Base-by-base conservation (phyloP, 192 early-diverging fungal species). In the Podila epigama region DNA sequence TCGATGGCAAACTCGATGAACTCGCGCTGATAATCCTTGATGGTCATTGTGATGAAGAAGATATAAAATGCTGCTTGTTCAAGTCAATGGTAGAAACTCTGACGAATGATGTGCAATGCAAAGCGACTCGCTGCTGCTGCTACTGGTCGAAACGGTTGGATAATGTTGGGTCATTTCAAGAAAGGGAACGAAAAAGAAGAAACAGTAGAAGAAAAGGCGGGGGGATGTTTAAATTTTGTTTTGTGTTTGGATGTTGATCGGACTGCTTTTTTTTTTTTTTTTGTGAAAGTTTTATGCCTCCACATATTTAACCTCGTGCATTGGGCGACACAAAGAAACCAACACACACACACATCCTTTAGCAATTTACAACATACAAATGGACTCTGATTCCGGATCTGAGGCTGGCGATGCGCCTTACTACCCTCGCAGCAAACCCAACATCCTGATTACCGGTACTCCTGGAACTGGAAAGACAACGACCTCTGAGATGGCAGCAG, bases 1-100 rank as follows among this genome's bases (percentile, higher is more conserved):
- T 82, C 79, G 66, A 99, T 90, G 51, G 92, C 92, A 82, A 98
- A 96, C 56, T 91, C 87, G 81, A 99, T 92, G 80, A 98, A 99
- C 41, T 96, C 92, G 79, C 89, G 89, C 83, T 98, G 95, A 84
- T 97, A 95, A 28, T 87, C 66, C 68, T 89, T 88, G 81, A 89
- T 87, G 33, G 69, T 10, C 80, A 82, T 82, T 16, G 10, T 58
- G 16, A 48, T 22, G n/a, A 16, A 39, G 37, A 48, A 48, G n/a
- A n/a, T n/a, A n/a, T n/a, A n/a, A n/a, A n/a, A n/a, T n/a, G n/a
- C n/a, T n/a, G n/a, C n/a, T n/a, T 25, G n/a, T 7, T 22, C 3
- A 33, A 13, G n/a, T 25, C 16, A 4, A 13, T 48, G 44, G 44
- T 48, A 22, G 44, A 25, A 15, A 22, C 18, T 5, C 7, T 10